Evolutionary conservation across 1,284 basidiomycete genomes (phyloP), one percentile per base, ranked within the genome.

Genomic region (Mrakiaceae sp.): DNA sequence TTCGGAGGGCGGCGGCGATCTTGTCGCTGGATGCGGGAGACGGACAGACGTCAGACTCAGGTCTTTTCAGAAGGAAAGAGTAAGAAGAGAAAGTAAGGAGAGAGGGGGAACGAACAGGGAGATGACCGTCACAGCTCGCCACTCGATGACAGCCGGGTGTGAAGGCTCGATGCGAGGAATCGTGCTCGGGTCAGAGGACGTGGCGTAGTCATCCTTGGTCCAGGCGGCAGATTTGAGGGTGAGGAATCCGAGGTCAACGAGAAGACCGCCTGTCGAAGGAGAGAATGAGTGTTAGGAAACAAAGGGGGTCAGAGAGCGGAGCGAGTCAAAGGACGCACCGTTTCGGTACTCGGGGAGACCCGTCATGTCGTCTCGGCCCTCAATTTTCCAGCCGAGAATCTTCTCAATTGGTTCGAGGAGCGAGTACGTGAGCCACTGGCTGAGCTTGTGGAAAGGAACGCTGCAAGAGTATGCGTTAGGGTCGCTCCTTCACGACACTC

Each of bases 401-500:
- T 81, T 84, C 74, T 91, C 82, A 56, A 95, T 82, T 6, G 88
- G 86, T 72, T 94, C 90, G 46, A 94, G 79, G 14, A 95, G 80
- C 67, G 86, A 89, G 76, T 95, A 95, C 12, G 88, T 87, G 66
- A 89, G 81, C 94, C 95, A 98, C 68, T 90, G 88, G 0, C 89
- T 90, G 58, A 98, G 81, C 74, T 97, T 98, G 79, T 98, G 94
- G 80, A 97, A 98, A 0, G 91, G 88, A 3, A 97, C 90, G 60
- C 62, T 63, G 53, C 3, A 43, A 11, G 44, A 43, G 51, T 3
- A 50, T 16, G 44, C 1, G 27, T 27, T 52, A 47, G 53, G 60
- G 55, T 49, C 63, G 64, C 44, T 60, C 53, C 9, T 49, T 49
- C 8, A 14, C 48, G 48, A 49, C 2, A 51, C 49, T 11, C 16